These are phyloP conservation scores for Tulasnella sp. DNA, from an alignment of 768 basidiomycete genomes.

Conservation along the genomic window DNA sequence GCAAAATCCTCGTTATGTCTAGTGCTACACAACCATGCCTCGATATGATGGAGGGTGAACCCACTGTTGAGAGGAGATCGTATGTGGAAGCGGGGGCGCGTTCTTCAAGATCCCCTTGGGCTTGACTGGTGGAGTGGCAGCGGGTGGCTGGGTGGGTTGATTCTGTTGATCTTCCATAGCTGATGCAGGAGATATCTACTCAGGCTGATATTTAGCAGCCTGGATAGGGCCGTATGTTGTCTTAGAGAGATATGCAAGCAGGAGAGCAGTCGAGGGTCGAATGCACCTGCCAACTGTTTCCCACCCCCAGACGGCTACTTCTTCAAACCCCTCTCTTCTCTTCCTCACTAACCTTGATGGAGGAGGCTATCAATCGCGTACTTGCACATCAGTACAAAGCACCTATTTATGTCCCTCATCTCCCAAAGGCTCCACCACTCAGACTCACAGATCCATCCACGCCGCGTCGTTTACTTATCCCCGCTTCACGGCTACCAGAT, in stretches of 20 bases:
- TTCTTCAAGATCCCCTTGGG: conserved; percentile 90
- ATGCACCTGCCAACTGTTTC: no score
- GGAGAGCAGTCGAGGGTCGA: no score
- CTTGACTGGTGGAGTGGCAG: conserved; percentile 30
- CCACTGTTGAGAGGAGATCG: not conserved
- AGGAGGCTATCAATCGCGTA: no score
- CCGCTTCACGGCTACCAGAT: conserved; percentile 5
- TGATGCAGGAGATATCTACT: no score
- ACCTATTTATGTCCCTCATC: no score
- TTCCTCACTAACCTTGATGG: no score
- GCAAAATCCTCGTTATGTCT: not conserved
- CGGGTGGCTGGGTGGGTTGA: not conserved
- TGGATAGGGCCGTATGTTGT: no score
- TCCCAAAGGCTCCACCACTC: not conserved
- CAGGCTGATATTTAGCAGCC: no score
- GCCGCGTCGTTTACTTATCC: conserved; percentile 17
- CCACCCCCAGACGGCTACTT: no score
- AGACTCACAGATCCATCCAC: conserved; percentile 7
- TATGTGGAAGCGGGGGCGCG: conserved; percentile 33
- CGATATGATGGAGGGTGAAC: not conserved
- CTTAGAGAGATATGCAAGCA: no score
- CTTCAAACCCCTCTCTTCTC: no score
- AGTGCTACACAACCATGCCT: not conserved
- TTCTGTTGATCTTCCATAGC: not conserved
- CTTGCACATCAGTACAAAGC: no score